Percentiles rank a stretch among this genome's conserved stretches.
Conservation (phyloP, 2,329 filamentous ascomycete species). For the Ascochyta lentis region DNA sequence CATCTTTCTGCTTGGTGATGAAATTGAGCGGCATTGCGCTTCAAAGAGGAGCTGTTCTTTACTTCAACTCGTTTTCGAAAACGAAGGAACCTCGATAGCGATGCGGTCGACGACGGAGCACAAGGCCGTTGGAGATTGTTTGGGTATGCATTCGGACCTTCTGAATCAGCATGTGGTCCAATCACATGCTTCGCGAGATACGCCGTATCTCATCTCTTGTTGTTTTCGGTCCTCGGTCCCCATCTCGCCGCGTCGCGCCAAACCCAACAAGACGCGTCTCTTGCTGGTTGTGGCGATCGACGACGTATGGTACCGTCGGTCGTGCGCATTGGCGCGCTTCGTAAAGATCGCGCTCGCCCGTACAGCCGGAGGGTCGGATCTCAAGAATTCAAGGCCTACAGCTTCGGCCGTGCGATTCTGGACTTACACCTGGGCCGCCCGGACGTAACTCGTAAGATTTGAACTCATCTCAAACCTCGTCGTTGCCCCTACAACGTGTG, state of each 20-base stretch:
- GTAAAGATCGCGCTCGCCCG: not conserved
- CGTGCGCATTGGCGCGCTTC: constrained; percentile 7
- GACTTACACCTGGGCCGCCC: not conserved
- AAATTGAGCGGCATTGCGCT: constrained; percentile 18
- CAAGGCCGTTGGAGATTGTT: not conserved
- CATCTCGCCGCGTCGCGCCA: not conserved
- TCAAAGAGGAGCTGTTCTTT: not conserved
- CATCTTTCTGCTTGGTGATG: constrained; percentile 8
- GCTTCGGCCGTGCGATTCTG: constrained; percentile 2
- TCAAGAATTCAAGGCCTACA: not conserved
- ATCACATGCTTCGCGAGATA: constrained; percentile 3
- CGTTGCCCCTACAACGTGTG: not conserved
- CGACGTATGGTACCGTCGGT: not conserved
- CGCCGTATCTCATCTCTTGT: constrained; percentile 1
- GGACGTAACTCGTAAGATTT: constrained; percentile 1
- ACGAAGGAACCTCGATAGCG: not conserved
- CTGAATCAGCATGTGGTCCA: constrained; percentile 5
- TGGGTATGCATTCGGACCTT: constrained; percentile 12
- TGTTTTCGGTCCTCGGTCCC: constrained; percentile 3
- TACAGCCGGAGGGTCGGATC: constrained; percentile 1
- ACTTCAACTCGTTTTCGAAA: not conserved
- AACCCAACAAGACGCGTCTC: not conserved
- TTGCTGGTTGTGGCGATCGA: not conserved
- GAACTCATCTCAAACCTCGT: not conserved
- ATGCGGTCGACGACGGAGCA: not conserved